phyloP scores from a whole-genome alignment of 2,329 filamentous ascomycete genomes.

The Xylariales sp. region DNA sequence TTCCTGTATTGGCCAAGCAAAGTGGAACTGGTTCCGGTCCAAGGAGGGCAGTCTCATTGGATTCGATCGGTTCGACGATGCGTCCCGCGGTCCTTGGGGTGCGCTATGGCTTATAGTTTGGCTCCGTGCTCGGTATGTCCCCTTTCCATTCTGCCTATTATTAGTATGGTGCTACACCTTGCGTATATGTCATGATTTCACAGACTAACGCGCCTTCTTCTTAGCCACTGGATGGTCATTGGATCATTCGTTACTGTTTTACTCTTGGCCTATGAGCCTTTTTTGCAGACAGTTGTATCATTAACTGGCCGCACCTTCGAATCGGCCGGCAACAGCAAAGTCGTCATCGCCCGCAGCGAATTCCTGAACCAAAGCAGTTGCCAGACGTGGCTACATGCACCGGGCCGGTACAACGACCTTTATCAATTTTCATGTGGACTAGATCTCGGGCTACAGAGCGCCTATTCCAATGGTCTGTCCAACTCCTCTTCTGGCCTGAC shows the following conservation, averaged over 20 bases:
- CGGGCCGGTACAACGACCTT: too few relatives aligned
- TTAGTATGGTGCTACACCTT: too few relatives aligned
- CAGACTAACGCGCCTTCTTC: too few relatives aligned
- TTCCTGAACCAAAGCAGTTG: not conserved
- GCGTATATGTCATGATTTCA: too few relatives aligned
- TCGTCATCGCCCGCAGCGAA: not conserved
- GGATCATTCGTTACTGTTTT: too few relatives aligned
- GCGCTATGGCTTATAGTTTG: conserved; percentile 41
- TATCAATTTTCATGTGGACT: not conserved
- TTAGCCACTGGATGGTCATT: too few relatives aligned
- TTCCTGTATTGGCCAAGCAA: conserved; percentile 43
- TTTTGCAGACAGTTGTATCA: conserved; percentile 17
- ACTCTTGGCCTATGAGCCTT: conserved; percentile 12
- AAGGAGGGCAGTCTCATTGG: conserved; percentile 34
- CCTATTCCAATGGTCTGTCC: too few relatives aligned
- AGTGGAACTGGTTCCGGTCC: conserved; percentile 44
- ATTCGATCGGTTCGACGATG: conserved; percentile 45
- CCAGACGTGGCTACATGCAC: not conserved
- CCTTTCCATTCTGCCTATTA: too few relatives aligned
- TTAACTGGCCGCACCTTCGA: conserved; percentile 1
- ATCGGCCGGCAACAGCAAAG: not conserved
- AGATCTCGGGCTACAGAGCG: too few relatives aligned
- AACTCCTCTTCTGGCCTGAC: too few relatives aligned
- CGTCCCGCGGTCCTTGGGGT: conserved; percentile 43
- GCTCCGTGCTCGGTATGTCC: not conserved